A percentile compares a stretch with the other conserved stretches of the same genome.
Evolutionary conservation across 257 asterid species (phyloP).

Genomic region (Solanum medicagineum): DNA sequence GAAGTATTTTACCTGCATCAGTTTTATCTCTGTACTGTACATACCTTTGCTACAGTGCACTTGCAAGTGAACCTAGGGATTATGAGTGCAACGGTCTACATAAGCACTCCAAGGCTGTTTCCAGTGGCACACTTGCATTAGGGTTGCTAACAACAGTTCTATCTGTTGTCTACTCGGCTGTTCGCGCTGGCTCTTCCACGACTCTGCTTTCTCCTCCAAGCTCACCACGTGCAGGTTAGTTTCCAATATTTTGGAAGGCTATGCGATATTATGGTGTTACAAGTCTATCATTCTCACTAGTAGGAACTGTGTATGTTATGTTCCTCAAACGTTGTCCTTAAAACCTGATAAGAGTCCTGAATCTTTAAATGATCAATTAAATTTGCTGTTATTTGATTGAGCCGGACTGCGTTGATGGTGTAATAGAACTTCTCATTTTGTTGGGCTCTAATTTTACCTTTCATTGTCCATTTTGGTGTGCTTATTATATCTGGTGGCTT

Average conservation of each 20-base stretch:
- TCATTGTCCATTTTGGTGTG: background rate
- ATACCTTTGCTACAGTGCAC: constrained; percentile 92
- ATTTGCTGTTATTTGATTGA: background rate
- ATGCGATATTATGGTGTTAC: background rate
- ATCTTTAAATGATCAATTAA: background rate
- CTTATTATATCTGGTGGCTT: background rate
- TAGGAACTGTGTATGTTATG: background rate
- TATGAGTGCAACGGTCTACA: constrained; percentile 91
- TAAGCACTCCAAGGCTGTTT: constrained; percentile 79
- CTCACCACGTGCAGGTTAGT: constrained; percentile 89
- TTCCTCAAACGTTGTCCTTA: background rate
- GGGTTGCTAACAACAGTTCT: constrained; percentile 80
- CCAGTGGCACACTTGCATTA: constrained; percentile 56
- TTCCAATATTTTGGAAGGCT: background rate
- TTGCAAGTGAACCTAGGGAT: constrained; percentile 95
- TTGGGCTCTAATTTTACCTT: background rate
- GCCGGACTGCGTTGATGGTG: background rate
- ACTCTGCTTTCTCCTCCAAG: constrained; percentile 82
- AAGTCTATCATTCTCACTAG: background rate
- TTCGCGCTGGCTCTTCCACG: constrained; percentile 95
- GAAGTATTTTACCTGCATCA: constrained; percentile 88
- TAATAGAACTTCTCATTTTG: background rate
- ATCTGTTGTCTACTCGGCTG: constrained; percentile 91
- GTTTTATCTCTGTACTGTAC: constrained; percentile 84
- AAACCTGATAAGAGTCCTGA: background rate